Evolutionary conservation across 2,329 filamentous ascomycete species (phyloP).

Genomic region (Monilinia fructicola): DNA sequence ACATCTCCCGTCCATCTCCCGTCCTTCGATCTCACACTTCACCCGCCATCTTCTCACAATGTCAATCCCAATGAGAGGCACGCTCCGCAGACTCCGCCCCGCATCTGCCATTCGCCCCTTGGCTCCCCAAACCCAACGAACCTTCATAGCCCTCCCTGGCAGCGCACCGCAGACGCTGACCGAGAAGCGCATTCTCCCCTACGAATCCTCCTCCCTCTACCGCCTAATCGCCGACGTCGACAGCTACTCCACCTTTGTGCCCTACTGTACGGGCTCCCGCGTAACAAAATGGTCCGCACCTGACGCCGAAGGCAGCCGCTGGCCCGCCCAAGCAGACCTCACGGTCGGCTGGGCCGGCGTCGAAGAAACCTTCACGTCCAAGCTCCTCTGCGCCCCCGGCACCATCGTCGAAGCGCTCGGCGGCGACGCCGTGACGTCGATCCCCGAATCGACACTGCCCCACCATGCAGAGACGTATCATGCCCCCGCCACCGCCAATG

Average conservation of each 20-base stretch:
- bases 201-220: constrained; percentile 71
- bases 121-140: constrained; percentile 41
- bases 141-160: constrained; percentile 45
- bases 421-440: constrained; percentile 53
- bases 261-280: constrained; percentile 76
- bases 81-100: constrained; percentile 33
- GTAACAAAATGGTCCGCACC: constrained; percentile 72
- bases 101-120: constrained; percentile 28
- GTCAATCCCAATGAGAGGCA: constrained; percentile 27
- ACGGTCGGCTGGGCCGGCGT: constrained; percentile 83
- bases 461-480: constrained; percentile 45
- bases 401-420: constrained; percentile 75
- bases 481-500: constrained; percentile 45
- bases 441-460: constrained; percentile 43
- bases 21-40: constrained; percentile 2
- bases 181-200: constrained; percentile 74
- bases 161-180: constrained; percentile 60
- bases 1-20: background rate
- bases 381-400: constrained; percentile 73
- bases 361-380: constrained; percentile 78
- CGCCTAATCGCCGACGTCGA: constrained; percentile 84
- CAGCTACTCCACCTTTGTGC: constrained; percentile 83
- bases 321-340: constrained; percentile 75
- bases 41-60: constrained; percentile 24
- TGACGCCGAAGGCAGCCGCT: constrained; percentile 49